These are phyloP conservation scores for Eragrostis tef DNA, from an alignment of 202 grass and related monocot genomes.

Conservation along the genomic window DNA sequence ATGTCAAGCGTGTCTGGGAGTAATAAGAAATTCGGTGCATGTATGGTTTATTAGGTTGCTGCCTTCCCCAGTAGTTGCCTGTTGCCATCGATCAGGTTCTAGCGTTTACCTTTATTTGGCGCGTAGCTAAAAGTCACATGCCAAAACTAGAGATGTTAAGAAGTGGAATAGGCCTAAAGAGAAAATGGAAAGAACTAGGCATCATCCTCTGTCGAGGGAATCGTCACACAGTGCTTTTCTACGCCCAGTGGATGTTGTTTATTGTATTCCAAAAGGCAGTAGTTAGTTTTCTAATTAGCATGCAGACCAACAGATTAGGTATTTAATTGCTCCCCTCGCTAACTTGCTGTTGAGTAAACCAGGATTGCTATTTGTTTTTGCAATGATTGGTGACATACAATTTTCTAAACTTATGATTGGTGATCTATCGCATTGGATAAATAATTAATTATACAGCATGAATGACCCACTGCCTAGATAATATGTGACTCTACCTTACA, in stretches of 20 bases:
- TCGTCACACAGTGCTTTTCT: constrained; percentile 38
- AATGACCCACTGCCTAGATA: neutral
- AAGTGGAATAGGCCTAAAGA: constrained; percentile 14
- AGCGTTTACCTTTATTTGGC: constrained; percentile 51
- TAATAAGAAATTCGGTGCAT: constrained; percentile 34
- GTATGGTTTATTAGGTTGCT: constrained; percentile 44
- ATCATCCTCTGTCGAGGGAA: constrained; percentile 18
- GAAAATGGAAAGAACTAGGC: constrained; percentile 18
- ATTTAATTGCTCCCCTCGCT: constrained; percentile 30
- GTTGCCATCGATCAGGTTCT: constrained; percentile 32
- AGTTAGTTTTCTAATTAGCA: constrained; percentile 42
- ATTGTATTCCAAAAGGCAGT: constrained; percentile 2
- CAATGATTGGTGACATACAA: neutral
- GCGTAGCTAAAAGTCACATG: constrained; percentile 51
- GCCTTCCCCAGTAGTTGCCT: constrained; percentile 36
- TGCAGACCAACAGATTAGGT: constrained; percentile 34
- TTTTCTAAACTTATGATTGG: constrained; percentile 9
- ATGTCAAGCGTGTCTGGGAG: constrained; percentile 32
- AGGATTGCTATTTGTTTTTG: neutral
- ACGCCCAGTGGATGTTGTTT: constrained; percentile 30
- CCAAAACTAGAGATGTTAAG: constrained; percentile 33
- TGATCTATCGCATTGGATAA: constrained; percentile 2
- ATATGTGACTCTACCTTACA: no score
- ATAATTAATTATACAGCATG: constrained; percentile 10
- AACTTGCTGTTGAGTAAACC: constrained; percentile 37